Evolutionary conservation across 306 rosid genomes (phyloP).

Genomic region (Medicago ruthenica): DNA sequence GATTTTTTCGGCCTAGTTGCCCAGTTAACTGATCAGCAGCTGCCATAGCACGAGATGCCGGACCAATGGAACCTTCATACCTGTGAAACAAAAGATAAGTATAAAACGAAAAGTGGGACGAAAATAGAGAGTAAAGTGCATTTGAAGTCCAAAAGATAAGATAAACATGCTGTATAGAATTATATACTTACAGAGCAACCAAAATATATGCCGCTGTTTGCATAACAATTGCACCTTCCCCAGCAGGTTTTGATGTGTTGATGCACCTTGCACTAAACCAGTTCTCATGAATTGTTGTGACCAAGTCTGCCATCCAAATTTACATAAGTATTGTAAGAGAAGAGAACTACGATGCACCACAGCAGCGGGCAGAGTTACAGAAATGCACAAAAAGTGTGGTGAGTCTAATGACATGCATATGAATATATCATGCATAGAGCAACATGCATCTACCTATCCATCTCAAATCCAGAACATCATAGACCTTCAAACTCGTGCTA

Average conservation of each 20-base stretch:
- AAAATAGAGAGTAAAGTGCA: not conserved
- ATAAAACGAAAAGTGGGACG: slow-evolving; percentile 2
- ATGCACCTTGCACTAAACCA: slow-evolving; percentile 95
- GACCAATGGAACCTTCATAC: slow-evolving; percentile 89
- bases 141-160: not conserved
- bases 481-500: slow-evolving; percentile 22
- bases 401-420: slow-evolving; percentile 34
- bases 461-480: slow-evolving; percentile 11
- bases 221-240: slow-evolving; percentile 88
- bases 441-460: slow-evolving; percentile 22
- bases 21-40: slow-evolving; percentile 80
- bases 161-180: slow-evolving; percentile 25
- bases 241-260: slow-evolving; percentile 89
- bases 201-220: slow-evolving; percentile 84
- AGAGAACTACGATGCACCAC: slow-evolving; percentile 28
- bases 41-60: slow-evolving; percentile 95
- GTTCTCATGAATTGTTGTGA: slow-evolving; percentile 85
- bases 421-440: not conserved
- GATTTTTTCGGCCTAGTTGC: slow-evolving; percentile 76
- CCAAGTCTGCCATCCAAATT: slow-evolving; percentile 71
- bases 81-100: slow-evolving; percentile 49
- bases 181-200: slow-evolving; percentile 76
- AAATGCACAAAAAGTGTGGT: slow-evolving; percentile 8
- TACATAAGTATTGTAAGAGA: slow-evolving; percentile 38
- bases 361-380: slow-evolving; percentile 1